Percentiles rank a stretch among this genome's conserved stretches.
phyloP scores from a whole-genome alignment of 495 filamentous ascomycete genomes.

The Neurospora pannonica region DNA sequence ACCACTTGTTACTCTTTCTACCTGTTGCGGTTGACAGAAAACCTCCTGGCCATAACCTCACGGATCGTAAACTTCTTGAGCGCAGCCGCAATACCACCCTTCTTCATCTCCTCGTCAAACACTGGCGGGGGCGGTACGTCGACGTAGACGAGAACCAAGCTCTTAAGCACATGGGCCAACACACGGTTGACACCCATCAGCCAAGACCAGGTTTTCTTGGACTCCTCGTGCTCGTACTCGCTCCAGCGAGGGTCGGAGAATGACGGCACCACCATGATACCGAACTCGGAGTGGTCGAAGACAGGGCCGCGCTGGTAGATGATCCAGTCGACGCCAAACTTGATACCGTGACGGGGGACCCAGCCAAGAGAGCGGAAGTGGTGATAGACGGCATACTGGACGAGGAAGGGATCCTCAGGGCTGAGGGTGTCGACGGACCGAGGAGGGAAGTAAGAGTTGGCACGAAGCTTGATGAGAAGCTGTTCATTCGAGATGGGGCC shows the following conservation, averaged over 20 bases:
- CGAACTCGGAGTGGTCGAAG: constrained; percentile 91
- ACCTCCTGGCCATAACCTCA: constrained; percentile 74
- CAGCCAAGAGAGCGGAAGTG: constrained; percentile 95
- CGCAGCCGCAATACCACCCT: constrained; percentile 50
- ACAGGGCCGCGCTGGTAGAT: constrained; percentile 93
- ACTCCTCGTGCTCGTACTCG: constrained; percentile 33
- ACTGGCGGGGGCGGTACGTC: constrained; percentile 69
- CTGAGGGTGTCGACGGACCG: constrained; percentile 29
- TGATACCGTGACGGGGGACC: constrained; percentile 89
- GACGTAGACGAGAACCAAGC: constrained; percentile 76
- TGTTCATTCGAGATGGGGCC: constrained; percentile 37
- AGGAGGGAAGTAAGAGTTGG: constrained; percentile 60
- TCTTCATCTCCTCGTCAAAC: constrained; percentile 26
- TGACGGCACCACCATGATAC: constrained; percentile 70
- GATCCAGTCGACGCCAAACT: constrained; percentile 89
- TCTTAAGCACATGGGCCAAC: constrained; percentile 83
- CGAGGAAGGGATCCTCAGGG: constrained; percentile 69
- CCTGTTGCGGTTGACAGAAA: constrained; percentile 67
- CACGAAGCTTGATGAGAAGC: constrained; percentile 57
- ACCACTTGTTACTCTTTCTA: not conserved
- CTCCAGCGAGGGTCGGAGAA: constrained; percentile 72
- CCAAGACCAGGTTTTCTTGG: constrained; percentile 73
- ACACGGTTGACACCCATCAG: constrained; percentile 85
- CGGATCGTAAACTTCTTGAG: constrained; percentile 67
- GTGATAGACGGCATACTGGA: constrained; percentile 85